Evolutionary conservation across 192 early-diverging fungal genomes (phyloP).

Genomic region (Coemansia sp.): DNA sequence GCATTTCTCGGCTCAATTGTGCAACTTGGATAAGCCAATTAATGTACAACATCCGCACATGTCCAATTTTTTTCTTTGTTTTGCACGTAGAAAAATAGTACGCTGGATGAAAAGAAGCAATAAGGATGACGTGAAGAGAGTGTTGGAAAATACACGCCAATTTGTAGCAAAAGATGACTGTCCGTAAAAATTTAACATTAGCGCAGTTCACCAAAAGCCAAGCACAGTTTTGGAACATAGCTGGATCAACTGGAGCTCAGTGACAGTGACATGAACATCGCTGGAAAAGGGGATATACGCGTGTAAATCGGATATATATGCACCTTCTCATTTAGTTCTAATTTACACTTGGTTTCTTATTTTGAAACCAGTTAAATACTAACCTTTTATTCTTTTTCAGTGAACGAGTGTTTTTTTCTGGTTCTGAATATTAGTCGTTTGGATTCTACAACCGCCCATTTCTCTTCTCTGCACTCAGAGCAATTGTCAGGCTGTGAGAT

Average conservation of each 20-base stretch:
- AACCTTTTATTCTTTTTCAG: neutral
- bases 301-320: neutral
- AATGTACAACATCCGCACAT: constrained; percentile 3
- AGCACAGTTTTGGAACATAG: too few relatives aligned
- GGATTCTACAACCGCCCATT: neutral
- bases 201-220: too few relatives aligned
- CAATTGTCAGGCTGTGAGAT: neutral
- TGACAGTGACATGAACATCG: neutral
- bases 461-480: neutral
- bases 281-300: neutral
- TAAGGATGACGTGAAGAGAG: neutral
- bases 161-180: too few relatives aligned
- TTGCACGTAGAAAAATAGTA: neutral
- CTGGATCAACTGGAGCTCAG: too few relatives aligned
- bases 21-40: constrained; percentile 7
- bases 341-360: neutral
- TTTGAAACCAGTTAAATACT: neutral
- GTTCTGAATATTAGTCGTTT: neutral
- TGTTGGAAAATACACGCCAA: neutral
- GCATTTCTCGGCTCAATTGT: constrained; percentile 7
- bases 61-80: neutral
- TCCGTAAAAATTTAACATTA: too few relatives aligned
- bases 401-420: neutral
- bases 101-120: neutral
- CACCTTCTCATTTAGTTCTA: neutral